phyloP scores from a whole-genome alignment of 495 filamentous ascomycete genomes.

The Astrothelium subdiscretum region DNA sequence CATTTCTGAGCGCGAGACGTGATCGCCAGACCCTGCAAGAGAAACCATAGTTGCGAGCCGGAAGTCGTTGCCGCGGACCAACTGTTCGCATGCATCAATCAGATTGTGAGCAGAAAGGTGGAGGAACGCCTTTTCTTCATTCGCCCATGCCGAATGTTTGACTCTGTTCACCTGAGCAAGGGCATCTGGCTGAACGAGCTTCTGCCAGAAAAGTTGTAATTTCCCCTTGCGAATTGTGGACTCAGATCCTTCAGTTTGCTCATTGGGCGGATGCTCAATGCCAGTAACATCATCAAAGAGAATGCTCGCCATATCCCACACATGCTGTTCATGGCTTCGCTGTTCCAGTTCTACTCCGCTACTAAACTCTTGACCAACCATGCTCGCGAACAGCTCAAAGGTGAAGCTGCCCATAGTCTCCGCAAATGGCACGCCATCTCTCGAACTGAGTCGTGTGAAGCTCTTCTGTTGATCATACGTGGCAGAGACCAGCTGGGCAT shows the following conservation, averaged over 20 bases:
- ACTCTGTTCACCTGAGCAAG: conserved; percentile 31
- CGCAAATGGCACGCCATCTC: conserved; percentile 39
- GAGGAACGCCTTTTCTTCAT: conserved; percentile 76
- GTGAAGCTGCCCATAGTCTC: conserved; percentile 24
- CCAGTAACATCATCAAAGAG: conserved; percentile 63
- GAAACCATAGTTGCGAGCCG: conserved; percentile 74
- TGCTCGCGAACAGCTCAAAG: conserved; percentile 27
- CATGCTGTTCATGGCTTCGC: conserved; percentile 43
- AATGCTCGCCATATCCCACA: conserved; percentile 71
- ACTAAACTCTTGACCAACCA: background rate
- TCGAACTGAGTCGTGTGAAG: conserved; percentile 26
- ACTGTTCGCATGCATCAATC: conserved; percentile 64
- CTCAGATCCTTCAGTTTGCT: conserved; percentile 36
- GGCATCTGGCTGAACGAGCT: conserved; percentile 47
- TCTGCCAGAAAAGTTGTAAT: conserved; percentile 49
- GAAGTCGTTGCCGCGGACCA: conserved; percentile 61
- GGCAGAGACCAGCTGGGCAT: conserved; percentile 22
- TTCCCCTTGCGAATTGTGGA: conserved; percentile 39
- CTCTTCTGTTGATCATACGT: conserved; percentile 34
- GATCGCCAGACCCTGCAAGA: conserved; percentile 50
- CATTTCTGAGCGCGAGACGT: conserved; percentile 54
- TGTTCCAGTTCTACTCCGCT: background rate
- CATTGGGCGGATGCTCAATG: conserved; percentile 36
- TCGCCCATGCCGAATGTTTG: conserved; percentile 31
- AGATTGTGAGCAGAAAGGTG: conserved; percentile 66